A percentile compares a stretch with the other conserved stretches of the same genome.
Evolutionary conservation across 108 stramenopile species (phyloP).

Genomic region (Cyclotella cryptica): DNA sequence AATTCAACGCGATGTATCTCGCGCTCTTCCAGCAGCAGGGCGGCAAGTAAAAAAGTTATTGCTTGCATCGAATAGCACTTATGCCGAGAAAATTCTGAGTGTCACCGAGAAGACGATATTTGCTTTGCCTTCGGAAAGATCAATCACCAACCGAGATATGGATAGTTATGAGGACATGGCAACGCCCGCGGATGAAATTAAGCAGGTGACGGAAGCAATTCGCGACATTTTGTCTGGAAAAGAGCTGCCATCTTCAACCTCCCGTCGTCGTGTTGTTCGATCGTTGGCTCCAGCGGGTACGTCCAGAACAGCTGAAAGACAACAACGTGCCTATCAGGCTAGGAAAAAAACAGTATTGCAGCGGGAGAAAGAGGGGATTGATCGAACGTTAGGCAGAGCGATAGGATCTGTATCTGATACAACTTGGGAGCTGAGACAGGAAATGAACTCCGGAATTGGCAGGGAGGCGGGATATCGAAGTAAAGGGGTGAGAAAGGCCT

Average conservation of each 20-base stretch:
- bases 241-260: conserved; percentile 17
- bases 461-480: conserved; percentile 79
- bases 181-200: conserved; percentile 79
- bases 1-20: conserved; percentile 67
- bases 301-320: conserved; percentile 52
- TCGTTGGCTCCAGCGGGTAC: conserved; percentile 70
- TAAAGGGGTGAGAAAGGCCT: conserved; percentile 59
- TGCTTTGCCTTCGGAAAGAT: conserved; percentile 40
- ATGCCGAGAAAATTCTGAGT: conserved; percentile 47
- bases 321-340: conserved; percentile 70
- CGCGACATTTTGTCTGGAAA: conserved; percentile 66
- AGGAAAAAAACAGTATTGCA: conserved; percentile 62
- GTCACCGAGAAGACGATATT: conserved; percentile 40
- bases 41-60: conserved; percentile 38
- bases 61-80: conserved; percentile 50
- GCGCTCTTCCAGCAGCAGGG: conserved; percentile 74
- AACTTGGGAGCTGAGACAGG: conserved; percentile 75
- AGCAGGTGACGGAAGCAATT: conserved; percentile 70
- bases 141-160: conserved; percentile 24
- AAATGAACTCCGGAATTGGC: conserved; percentile 68
- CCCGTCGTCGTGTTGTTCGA: conserved; percentile 46
- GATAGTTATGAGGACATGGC: conserved; percentile 63
- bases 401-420: conserved; percentile 69
- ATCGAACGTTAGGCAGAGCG: conserved; percentile 52
- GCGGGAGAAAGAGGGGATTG: conserved; percentile 67